Evolutionary conservation across 129 eudicot species (phyloP).

Genomic region (Centaurea solstitialis): DNA sequence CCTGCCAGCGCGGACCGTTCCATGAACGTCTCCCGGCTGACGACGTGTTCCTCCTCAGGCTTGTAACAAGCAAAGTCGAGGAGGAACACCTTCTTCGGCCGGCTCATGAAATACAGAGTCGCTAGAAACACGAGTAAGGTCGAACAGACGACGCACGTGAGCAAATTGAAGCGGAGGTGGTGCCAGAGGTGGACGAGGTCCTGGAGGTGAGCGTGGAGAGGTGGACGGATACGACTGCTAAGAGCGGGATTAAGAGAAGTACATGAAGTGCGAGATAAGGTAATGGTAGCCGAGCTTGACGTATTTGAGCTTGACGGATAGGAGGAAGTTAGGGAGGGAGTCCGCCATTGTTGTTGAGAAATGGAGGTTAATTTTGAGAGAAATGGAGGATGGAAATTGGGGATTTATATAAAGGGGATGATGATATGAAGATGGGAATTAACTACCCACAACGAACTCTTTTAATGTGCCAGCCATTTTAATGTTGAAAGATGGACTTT

Average conservation of each 20-base stretch:
- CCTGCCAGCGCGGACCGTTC: slow-evolving; percentile 10
- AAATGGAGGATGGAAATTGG: neutral
- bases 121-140: slow-evolving; percentile 32
- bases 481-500: too few species aligned
- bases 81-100: slow-evolving; percentile 37
- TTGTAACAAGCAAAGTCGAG: slow-evolving; percentile 49
- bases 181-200: slow-evolving; percentile 35
- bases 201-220: slow-evolving; percentile 27
- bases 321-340: slow-evolving; percentile 38
- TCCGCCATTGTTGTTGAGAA: slow-evolving; percentile 18
- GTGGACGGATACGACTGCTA: slow-evolving; percentile 18
- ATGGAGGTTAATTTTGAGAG: neutral
- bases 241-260: slow-evolving; percentile 34
- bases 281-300: slow-evolving; percentile 64
- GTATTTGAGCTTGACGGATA: slow-evolving; percentile 46
- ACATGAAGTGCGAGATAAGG: slow-evolving; percentile 48
- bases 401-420: neutral
- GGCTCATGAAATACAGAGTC: slow-evolving; percentile 49
- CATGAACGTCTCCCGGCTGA: slow-evolving; percentile 28
- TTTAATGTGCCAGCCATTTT: too few species aligned
- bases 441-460: too few species aligned
- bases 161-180: slow-evolving; percentile 33
- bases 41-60: slow-evolving; percentile 14
- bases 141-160: slow-evolving; percentile 21
- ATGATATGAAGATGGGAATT: too few species aligned